Percentiles rank a stretch among this genome's conserved stretches.
Conservation (phyloP, 2,329 filamentous ascomycete species). For the Trichophyton mentagrophytes region DNA sequence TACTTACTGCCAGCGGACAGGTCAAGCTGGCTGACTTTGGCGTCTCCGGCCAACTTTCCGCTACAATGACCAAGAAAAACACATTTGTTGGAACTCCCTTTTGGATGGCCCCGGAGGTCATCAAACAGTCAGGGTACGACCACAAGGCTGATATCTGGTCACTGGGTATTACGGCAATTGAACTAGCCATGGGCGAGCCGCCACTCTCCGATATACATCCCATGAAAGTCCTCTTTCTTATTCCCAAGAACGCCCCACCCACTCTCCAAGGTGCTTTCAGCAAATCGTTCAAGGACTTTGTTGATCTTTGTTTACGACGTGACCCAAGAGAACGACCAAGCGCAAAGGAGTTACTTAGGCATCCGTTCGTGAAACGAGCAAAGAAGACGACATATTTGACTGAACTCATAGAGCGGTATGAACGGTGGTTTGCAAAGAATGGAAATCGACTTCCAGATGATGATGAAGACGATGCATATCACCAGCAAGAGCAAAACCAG, state of each 20-base stretch:
- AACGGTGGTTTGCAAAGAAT: constrained; percentile 72
- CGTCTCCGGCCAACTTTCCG: constrained; percentile 87
- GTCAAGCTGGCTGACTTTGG: constrained; percentile 97
- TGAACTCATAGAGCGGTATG: constrained; percentile 83
- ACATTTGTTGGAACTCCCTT: constrained; percentile 97
- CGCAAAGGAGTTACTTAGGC: constrained; percentile 73
- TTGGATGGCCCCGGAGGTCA: constrained; percentile 99
- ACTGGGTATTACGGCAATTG: constrained; percentile 82
- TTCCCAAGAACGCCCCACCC: constrained; percentile 86
- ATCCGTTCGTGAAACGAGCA: constrained; percentile 78
- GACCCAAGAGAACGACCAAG: constrained; percentile 82
- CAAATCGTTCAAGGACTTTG: constrained; percentile 71
- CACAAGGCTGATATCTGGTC: constrained; percentile 99
- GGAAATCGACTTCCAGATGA: constrained; percentile 59
- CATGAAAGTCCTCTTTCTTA: constrained; percentile 95
- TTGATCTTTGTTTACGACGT: constrained; percentile 70
- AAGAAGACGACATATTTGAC: constrained; percentile 96
- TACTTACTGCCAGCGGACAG: constrained; percentile 80
- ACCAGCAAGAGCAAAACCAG: constrained; percentile 22
- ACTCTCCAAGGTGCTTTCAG: constrained; percentile 68
- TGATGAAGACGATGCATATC: constrained; percentile 41
- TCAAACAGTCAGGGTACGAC: constrained; percentile 95
- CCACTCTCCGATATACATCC: constrained; percentile 94
- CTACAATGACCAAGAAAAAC: constrained; percentile 99
- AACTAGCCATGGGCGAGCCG: constrained; percentile 81